Base-by-base conservation (phyloP, 345 rosid species). In the Bretschneidera sinensis region DNA sequence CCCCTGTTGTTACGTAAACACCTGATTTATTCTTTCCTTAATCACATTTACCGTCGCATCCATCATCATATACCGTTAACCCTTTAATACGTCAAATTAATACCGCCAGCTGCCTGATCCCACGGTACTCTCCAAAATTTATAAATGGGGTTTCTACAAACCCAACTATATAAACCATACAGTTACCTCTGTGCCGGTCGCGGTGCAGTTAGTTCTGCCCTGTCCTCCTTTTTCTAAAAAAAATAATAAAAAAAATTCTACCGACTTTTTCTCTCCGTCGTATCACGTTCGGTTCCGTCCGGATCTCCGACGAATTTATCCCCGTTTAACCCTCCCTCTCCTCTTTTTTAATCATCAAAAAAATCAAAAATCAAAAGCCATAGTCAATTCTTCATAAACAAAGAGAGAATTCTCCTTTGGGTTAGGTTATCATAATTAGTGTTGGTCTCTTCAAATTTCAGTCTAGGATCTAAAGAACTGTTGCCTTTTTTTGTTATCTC, bases 121-220 rank as follows among this genome's bases (percentile, higher is more conserved):
- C 18, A 72, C 79, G 79, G 83, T 57, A 14, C 16, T 49, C 43
- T 52, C 31, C 31, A 17, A 13, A 21, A 9, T 15, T 2, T 6
- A 13, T 20, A 43, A 9, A 43, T 72, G 77, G 85, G 79, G 78
- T 72, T 77, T 64, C 61, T 9, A 16, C n/a, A n/a, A n/a, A n/a
- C n/a, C 35, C 53, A 9, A 43, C 61, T 73, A 78, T 76, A 76
- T 70, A 81, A 72, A 0, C 63, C 0, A 0, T 35, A 50, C 74
- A n/a, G 77, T 35, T 24, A 57, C 35, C 2, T 0, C 22, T n/a
- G 2, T 3, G 23, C 28, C 66, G 72, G 76, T 53, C 20, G 86
- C 86, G 79, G 86, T 66, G 83, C 86, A 76, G 83, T 68, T 67
- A 16, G 59, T 48, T 67, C 86, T 78, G 86, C 83, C 86, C 81